Base-by-base conservation (phyloP, 768 basidiomycete species). In the Amanita rubescens region DNA sequence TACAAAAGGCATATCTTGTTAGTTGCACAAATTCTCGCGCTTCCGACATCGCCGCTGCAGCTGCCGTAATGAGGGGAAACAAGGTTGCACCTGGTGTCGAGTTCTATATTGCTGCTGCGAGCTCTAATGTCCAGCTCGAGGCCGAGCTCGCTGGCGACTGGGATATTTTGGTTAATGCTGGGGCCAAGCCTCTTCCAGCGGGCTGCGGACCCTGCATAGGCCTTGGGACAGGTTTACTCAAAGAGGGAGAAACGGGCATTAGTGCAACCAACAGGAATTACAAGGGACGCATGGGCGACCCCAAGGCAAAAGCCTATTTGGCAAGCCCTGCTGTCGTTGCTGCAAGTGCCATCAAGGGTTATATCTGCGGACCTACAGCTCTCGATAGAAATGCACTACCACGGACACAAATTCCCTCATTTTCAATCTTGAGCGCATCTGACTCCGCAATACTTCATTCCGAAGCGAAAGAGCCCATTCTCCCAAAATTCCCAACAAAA, bases 131-230 rank as follows among this genome's bases (percentile, higher is more conserved):
- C 1, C 96, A 98, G 69, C 82, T 82, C 49, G 95, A 96, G 62
- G 81, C 93, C 0, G 95, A 98, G 65, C 74, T 67, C 6, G 65
- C 78, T 0, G 96, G 96, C 0, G 83, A 96, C 62, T 99, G 96
- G 96, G 84, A 85, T 24, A 75, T 84, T 0, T 78, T 99, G 34
- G 71, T 94, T 27, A 77, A 78, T n/a, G 84, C 92, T 3, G 96
- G 96, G 0, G 96, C 95, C 6, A 93, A 89, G 68, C 83, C 87
- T 1, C 78, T 99, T 0, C 96, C 96, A 10, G 87, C 95, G 0
- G 96, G 96, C 0, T 99, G 96, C 63, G 96, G 96, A 0, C 96
- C 96, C 2, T 99, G 96, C 67, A 99, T 99, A 58, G 96, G 96
- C 19, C 79, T 99, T 4, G 96, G 96, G 1, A 85, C 83, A 0